Conservation (phyloP, 805 yeast genomes). For the Candida arabinofermentans region DNA sequence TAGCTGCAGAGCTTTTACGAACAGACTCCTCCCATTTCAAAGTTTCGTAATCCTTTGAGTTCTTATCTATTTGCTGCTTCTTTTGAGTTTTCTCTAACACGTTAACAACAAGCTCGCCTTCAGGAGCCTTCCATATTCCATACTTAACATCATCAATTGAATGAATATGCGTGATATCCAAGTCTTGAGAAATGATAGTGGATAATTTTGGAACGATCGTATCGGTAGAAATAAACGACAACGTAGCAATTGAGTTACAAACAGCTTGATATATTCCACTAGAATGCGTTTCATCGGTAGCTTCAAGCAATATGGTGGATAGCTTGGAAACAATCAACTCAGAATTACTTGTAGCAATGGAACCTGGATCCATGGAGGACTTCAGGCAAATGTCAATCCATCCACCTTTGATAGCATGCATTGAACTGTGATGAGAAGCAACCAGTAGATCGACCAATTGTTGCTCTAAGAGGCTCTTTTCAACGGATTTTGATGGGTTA, state of each 20-base stretch:
- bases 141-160: constrained; percentile 47
- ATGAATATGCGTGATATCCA: constrained; percentile 34
- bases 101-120: constrained; percentile 66
- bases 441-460: constrained; percentile 39
- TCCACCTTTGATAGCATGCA: constrained; percentile 40
- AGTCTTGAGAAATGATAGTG: constrained; percentile 38
- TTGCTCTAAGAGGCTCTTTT: constrained; percentile 24
- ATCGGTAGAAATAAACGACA: constrained; percentile 59
- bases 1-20: constrained; percentile 66
- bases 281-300: constrained; percentile 26
- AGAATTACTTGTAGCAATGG: constrained; percentile 35
- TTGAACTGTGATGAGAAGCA: constrained; percentile 38
- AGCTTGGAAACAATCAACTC: constrained; percentile 23
- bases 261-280: constrained; percentile 50
- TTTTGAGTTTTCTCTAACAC: constrained; percentile 45
- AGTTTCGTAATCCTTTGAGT: constrained; percentile 80
- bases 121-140: constrained; percentile 63
- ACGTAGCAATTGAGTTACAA: constrained; percentile 41
- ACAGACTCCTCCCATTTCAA: constrained; percentile 86
- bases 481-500: constrained; percentile 18
- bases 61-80: constrained; percentile 53
- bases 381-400: constrained; percentile 78
- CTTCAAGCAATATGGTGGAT: constrained; percentile 10
- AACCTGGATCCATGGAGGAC: constrained; percentile 61
- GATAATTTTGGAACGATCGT: constrained; percentile 49